These are phyloP conservation scores for Suillus occidentalis DNA, from an alignment of 768 basidiomycete genomes.

Conservation along the genomic window DNA sequence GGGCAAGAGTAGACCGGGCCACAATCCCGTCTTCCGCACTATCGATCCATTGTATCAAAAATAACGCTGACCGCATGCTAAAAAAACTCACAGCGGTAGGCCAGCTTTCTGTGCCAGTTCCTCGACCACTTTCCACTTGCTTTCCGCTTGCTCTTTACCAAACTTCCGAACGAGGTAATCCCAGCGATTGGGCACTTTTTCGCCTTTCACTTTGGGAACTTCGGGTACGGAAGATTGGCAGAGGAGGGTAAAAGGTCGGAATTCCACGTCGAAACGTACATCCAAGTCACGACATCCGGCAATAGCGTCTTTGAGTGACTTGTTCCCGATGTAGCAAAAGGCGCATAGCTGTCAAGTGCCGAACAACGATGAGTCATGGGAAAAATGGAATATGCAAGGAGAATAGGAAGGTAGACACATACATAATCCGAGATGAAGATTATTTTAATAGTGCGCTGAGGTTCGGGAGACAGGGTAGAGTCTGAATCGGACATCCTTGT, in stretches of 20 bases:
- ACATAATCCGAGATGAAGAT: slow-evolving; percentile 38
- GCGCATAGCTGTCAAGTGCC: slow-evolving; percentile 26
- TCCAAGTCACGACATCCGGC: slow-evolving; percentile 33
- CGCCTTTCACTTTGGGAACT: not conserved
- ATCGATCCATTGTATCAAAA: not conserved
- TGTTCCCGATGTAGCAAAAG: slow-evolving; percentile 41
- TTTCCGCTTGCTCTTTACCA: slow-evolving; percentile 27
- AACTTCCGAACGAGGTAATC: slow-evolving; percentile 26
- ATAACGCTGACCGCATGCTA: not conserved
- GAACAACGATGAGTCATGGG: not conserved
- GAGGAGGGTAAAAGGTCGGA: slow-evolving; percentile 33
- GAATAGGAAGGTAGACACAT: slow-evolving; percentile 18
- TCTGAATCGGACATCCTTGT: slow-evolving; percentile 22
- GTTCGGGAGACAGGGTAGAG: slow-evolving; percentile 12
- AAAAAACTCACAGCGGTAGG: slow-evolving; percentile 22
- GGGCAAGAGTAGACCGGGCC: slow-evolving; percentile 40
- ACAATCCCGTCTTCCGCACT: slow-evolving; percentile 41
- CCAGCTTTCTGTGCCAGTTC: slow-evolving; percentile 33
- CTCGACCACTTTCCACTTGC: slow-evolving; percentile 25
- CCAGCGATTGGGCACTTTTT: slow-evolving; percentile 14
- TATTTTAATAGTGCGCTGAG: slow-evolving; percentile 27
- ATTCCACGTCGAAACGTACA: slow-evolving; percentile 35
- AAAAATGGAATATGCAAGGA: not conserved
- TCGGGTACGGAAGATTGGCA: slow-evolving; percentile 18
- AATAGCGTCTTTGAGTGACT: slow-evolving; percentile 39